Conservation (phyloP, 108 stramenopile species). For the Skeletonema costatum region DNA sequence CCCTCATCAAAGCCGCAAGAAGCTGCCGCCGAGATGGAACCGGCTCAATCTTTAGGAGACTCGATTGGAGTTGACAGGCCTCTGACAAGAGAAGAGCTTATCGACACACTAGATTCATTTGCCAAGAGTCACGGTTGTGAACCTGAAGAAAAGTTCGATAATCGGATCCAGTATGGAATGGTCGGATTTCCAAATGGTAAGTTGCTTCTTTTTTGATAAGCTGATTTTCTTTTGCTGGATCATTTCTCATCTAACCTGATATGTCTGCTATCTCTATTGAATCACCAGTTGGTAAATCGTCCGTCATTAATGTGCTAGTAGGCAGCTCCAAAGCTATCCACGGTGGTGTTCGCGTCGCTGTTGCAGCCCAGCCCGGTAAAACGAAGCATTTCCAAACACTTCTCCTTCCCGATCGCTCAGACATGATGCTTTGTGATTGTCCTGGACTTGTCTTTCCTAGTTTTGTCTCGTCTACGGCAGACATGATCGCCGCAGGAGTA, state of each 20-base stretch:
- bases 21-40: background rate
- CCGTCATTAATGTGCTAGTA: constrained; percentile 96
- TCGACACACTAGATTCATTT: constrained; percentile 65
- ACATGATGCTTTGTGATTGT: constrained; percentile 98
- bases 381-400: constrained; percentile 99
- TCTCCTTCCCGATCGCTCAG: constrained; percentile 74
- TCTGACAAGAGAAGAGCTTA: constrained; percentile 73
- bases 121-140: constrained; percentile 63
- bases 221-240: background rate
- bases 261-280: constrained; percentile 27
- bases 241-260: background rate
- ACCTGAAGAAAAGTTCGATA: constrained; percentile 63
- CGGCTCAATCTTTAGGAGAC: background rate
- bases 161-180: constrained; percentile 91
- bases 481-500: constrained; percentile 95
- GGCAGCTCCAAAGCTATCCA: constrained; percentile 89
- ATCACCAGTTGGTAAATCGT: constrained; percentile 91
- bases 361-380: constrained; percentile 98
- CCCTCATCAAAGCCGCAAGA: background rate
- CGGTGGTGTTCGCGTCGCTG: constrained; percentile 91
- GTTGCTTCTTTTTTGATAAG: background rate
- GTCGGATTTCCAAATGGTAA: constrained; percentile 80
- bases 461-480: constrained; percentile 95
- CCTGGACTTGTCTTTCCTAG: constrained; percentile 99
- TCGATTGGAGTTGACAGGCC: constrained; percentile 56